phyloP scores from a whole-genome alignment of 495 filamentous ascomycete species.

The Penicillium herquei region DNA sequence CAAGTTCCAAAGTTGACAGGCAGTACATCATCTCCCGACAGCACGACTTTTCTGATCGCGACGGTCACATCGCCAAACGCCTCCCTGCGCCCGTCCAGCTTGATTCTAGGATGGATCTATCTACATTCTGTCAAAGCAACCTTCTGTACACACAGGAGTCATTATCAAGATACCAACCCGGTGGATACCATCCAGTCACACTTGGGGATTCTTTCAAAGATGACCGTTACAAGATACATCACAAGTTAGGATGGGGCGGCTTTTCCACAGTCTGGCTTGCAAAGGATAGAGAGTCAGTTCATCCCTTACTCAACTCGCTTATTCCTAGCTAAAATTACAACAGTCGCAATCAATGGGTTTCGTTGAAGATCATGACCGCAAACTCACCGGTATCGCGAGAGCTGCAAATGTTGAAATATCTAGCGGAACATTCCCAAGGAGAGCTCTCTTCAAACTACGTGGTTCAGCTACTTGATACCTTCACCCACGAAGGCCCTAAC shows the following conservation, averaged over 20 bases:
- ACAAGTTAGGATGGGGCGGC: conserved; percentile 85
- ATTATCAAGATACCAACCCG: conserved; percentile 29
- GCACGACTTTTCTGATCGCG: too few relatives aligned
- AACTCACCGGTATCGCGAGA: conserved; percentile 18
- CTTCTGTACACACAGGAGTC: conserved; percentile 24
- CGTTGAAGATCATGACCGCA: conserved; percentile 36
- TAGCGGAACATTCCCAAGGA: conserved; percentile 8
- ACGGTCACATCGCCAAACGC: too few relatives aligned
- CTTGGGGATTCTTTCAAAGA: conserved; percentile 85
- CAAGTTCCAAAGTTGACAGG: too few relatives aligned
- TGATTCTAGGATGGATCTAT: conserved; percentile 9
- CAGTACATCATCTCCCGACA: too few relatives aligned
- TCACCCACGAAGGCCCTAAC: conserved; percentile 40
- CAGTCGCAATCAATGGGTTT: conserved; percentile 32
- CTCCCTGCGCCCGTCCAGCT: not conserved
- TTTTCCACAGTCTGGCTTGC: conserved; percentile 85
- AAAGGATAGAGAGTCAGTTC: conserved; percentile 25
- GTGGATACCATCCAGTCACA: conserved; percentile 79
- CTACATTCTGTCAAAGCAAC: conserved; percentile 33
- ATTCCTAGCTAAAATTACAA: conserved; percentile 10
- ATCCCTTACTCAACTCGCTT: not conserved
- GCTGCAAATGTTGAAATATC: conserved; percentile 9
- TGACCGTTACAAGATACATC: conserved; percentile 73
- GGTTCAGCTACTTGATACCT: conserved; percentile 38
- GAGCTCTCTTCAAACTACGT: conserved; percentile 20